These are phyloP conservation scores for Neurospora sp. DNA, from an alignment of 495 filamentous ascomycete genomes.

Conservation along the genomic window DNA sequence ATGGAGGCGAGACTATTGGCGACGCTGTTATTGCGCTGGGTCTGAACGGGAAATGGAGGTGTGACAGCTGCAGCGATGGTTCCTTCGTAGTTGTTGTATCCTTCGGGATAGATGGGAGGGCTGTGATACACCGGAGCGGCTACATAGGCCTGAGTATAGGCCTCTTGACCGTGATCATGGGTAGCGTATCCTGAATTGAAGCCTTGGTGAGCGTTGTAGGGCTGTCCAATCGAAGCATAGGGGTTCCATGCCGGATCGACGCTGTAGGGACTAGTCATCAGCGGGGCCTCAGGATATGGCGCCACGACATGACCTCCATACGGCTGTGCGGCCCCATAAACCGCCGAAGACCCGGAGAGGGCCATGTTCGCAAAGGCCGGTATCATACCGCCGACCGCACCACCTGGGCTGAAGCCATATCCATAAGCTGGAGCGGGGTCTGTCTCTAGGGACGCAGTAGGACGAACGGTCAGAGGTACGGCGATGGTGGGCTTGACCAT, in stretches of 20 bases:
- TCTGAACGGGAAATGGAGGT: neutral
- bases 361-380: neutral
- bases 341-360: neutral
- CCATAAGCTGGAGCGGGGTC: neutral
- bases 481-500: slow-evolving; percentile 1
- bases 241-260: neutral
- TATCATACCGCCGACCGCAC: neutral
- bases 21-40: neutral
- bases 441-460: neutral
- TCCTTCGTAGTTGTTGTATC: neutral
- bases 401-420: neutral
- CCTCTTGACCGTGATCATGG: neutral
- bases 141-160: neutral
- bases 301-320: neutral
- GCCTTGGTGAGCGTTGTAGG: neutral
- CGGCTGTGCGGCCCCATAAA: neutral
- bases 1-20: neutral
- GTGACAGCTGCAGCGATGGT: neutral
- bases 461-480: neutral
- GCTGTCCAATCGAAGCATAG: neutral
- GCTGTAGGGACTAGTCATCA: neutral
- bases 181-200: neutral
- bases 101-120: neutral
- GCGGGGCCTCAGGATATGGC: neutral
- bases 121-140: neutral